Conservation (phyloP, 768 basidiomycete genomes). For the Rhodotorula diobovata region DNA sequence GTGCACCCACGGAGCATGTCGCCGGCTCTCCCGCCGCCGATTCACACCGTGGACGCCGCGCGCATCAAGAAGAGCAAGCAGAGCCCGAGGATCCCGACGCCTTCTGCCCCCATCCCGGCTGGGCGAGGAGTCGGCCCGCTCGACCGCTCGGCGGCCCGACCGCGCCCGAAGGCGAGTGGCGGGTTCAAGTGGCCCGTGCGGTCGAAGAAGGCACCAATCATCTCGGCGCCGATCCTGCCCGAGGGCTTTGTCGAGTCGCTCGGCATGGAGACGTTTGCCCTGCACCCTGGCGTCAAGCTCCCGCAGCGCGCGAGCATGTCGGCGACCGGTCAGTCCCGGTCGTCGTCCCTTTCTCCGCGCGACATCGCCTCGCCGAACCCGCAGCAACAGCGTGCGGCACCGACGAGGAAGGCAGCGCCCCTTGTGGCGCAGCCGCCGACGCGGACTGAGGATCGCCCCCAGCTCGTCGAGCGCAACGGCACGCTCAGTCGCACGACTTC, state of each 20-base stretch:
- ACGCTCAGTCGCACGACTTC: not conserved
- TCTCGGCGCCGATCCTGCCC: slow-evolving; percentile 37
- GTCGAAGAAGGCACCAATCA: slow-evolving; percentile 14
- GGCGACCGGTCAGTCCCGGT: not conserved
- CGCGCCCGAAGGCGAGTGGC: not conserved
- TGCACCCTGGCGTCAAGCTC: slow-evolving; percentile 24
- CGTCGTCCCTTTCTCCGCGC: not conserved
- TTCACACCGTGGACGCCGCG: slow-evolving; percentile 7
- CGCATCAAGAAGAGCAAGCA: slow-evolving; percentile 9
- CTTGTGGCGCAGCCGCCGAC: not conserved
- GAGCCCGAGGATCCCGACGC: not conserved
- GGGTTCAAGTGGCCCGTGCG: slow-evolving; percentile 1
- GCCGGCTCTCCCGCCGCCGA: not conserved
- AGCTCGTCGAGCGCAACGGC: not conserved
- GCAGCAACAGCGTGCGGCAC: not conserved
- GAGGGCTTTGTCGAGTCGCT: slow-evolving; percentile 37
- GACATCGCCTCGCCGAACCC: not conserved
- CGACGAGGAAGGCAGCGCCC: not conserved
- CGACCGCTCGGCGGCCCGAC: not conserved
- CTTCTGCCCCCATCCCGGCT: slow-evolving; percentile 6
- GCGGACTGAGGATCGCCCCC: no score
- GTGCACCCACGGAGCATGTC: not conserved
- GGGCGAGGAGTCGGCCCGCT: not conserved
- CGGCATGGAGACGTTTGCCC: slow-evolving; percentile 36
- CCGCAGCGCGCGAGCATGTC: slow-evolving; percentile 5